Evolutionary conservation across 2,329 filamentous ascomycete species (phyloP).

Genomic region (Phoma herbarum): DNA sequence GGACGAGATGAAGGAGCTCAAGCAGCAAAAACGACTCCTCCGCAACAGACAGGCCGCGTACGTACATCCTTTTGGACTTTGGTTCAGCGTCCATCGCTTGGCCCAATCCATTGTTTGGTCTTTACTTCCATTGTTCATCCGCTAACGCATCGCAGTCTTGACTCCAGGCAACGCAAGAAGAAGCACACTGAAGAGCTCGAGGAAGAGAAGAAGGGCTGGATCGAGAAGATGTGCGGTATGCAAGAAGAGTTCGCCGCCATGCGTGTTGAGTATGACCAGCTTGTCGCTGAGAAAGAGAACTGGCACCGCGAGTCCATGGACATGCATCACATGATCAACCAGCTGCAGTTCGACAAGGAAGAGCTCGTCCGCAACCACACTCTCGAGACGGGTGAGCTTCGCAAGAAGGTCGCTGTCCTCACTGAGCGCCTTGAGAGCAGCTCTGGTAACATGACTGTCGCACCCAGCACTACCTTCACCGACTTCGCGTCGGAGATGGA

Average conservation of each 20-base stretch:
- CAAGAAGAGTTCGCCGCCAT: slow-evolving; percentile 79
- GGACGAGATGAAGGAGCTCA: slow-evolving; percentile 95
- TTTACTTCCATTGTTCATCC: slow-evolving; percentile 35
- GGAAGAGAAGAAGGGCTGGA: slow-evolving; percentile 94
- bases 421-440: slow-evolving; percentile 73
- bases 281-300: slow-evolving; percentile 67
- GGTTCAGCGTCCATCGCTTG: slow-evolving; percentile 43
- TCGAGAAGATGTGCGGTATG: slow-evolving; percentile 76
- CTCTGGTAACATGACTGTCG: slow-evolving; percentile 56
- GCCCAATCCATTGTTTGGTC: slow-evolving; percentile 45
- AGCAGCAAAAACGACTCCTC: slow-evolving; percentile 95
- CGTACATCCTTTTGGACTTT: slow-evolving; percentile 58
- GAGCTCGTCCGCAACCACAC: slow-evolving; percentile 89
- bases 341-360: slow-evolving; percentile 84
- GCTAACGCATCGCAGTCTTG: slow-evolving; percentile 70
- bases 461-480: slow-evolving; percentile 69
- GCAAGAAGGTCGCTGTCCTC: slow-evolving; percentile 89
- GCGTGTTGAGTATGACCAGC: slow-evolving; percentile 65
- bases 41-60: slow-evolving; percentile 97
- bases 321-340: slow-evolving; percentile 77
- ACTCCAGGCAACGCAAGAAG: slow-evolving; percentile 97
- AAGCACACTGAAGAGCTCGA: slow-evolving; percentile 96
- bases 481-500: slow-evolving; percentile 84
- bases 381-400: slow-evolving; percentile 86
- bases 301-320: slow-evolving; percentile 77